These are phyloP conservation scores for Neurospora sp. DNA, from an alignment of 495 filamentous ascomycete species.

Conservation along the genomic window DNA sequence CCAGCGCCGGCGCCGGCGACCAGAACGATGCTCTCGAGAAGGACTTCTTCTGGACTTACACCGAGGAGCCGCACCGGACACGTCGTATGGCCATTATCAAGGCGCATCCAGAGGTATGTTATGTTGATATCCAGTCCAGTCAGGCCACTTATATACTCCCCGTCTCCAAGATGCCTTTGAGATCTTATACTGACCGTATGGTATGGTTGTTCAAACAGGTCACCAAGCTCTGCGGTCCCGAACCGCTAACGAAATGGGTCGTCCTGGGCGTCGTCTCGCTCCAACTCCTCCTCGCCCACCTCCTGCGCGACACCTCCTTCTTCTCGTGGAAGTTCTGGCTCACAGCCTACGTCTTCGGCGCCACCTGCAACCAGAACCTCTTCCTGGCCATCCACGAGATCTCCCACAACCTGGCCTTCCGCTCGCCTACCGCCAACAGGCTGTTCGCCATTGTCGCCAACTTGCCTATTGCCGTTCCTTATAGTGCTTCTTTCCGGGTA, in stretches of 20 bases:
- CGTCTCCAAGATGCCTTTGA: background rate
- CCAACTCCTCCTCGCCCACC: conserved; percentile 70
- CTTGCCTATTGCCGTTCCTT: conserved; percentile 88
- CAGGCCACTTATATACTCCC: conserved; percentile 1
- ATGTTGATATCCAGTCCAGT: too few species aligned
- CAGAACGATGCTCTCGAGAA: conserved; percentile 27
- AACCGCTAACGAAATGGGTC: conserved; percentile 90
- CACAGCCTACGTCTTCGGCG: conserved; percentile 85
- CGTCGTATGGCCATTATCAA: conserved; percentile 91
- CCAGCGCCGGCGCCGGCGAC: background rate
- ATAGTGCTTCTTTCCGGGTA: conserved; percentile 91
- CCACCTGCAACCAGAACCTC: conserved; percentile 95
- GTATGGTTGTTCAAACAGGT: conserved; percentile 44
- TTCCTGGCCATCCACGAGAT: conserved; percentile 99
- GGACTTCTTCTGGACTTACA: conserved; percentile 86
- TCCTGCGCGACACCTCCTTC: conserved; percentile 69
- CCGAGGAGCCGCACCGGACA: conserved; percentile 93
- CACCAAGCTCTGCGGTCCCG: conserved; percentile 93
- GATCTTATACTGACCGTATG: background rate
- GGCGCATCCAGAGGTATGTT: conserved; percentile 83
- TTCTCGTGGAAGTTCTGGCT: conserved; percentile 75
- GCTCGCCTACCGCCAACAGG: conserved; percentile 71
- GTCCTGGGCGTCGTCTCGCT: conserved; percentile 76
- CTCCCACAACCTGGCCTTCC: conserved; percentile 93
- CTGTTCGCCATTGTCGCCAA: conserved; percentile 88